Evolutionary conservation across 129 eudicot genomes (phyloP), one percentile per base, ranked within the genome.

Genomic region (Cynara cardunculus): DNA sequence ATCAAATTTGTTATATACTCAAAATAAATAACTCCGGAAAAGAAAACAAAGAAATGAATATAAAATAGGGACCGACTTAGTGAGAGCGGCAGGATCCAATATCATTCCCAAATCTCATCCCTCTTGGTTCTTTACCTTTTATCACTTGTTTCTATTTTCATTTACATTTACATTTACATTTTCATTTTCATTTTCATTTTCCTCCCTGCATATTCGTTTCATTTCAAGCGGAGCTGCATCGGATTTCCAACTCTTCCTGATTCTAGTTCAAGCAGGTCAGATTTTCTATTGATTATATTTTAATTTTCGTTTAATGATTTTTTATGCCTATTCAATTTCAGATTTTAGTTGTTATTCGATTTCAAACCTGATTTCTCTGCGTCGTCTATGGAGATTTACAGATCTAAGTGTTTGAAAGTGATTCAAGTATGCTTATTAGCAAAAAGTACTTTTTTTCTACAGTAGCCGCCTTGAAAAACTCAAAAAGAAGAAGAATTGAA

Each of bases 371-470:
- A 19, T 75, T 56, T 59, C 19, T 61, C 24, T 49, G 32, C 28
- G 65, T 76, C 53, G 25, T 61, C 9, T 2, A 61, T 59, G 31
- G 79, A 14, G 80, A 61, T 76, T 1, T 31, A 61, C 80, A 76
- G 80, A 76, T 76, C 80, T 22, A 39, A 21, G 32, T 76, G 65
- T 4, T 21, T 75, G 31, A 44, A 28, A 21, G 53, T 27, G 9
- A 19, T 30, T 75, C 16, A 62, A 31, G 30, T 71, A 72, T 24
- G n/a, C 24, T 22, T 14, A 3, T 56, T 5, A 35, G 9, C 1
- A 18, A 4, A 14, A 16, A 49, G 16, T 53, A 0, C 5, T 5
- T 18, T 56, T 19, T 56, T 56, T 56, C 65, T n/a, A 18, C 65
- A 18, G 65, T 56, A 56, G 65, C 24, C 65, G 65, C 24, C 24